Base-by-base conservation (phyloP, 345 rosid species). In the Aegle marmelos region DNA sequence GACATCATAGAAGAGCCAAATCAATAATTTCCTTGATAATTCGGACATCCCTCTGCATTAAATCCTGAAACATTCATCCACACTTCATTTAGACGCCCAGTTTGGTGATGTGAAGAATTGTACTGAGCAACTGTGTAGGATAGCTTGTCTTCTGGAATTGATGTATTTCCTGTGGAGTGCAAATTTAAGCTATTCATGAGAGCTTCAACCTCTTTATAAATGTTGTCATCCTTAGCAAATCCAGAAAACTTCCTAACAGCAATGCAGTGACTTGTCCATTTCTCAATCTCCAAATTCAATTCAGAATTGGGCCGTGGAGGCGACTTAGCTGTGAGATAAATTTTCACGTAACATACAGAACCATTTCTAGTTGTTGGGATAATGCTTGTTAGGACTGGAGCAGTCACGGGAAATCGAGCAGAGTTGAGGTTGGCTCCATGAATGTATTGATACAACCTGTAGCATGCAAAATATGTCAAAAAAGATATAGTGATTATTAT, bases 401-500 rank as follows among this genome's bases (percentile, higher is more conserved):
- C 87, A 13, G 88, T 89, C 58, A 83, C 74, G 14, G 63, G 10
- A 14, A 86, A 50, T 22, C 24, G 68, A 50, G 78, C 28, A 22
- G 79, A 30, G 73, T 86, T 79, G 11, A 73, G 70, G 75, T 88
- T 88, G 9, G 69, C 87, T 24, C 90, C 88, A 58, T 87, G 90
- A 41, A 85, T 79, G 82, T 85, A 85, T 56, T 81, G 85, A 79
- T 89, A 85, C 53, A 89, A 78, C 82, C 91, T 86, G 83, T 24
- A 33, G 19, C 71, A 60, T 21, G 41, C 45, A 60, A 74, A 74
- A 48, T 2, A 33, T 27, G 22, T 41, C 28, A 30, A 34, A 64
- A 64, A 16, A 13, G 2, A 65, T 21, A 19, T 0, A 4, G 9
- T 34, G 37, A 21, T 5, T 7, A 4, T 65, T 34, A 7, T 0